These are phyloP conservation scores for Tetrahymena thermophila DNA, from an alignment of 73 alveolate genomes.

Conservation along the genomic window DNA sequence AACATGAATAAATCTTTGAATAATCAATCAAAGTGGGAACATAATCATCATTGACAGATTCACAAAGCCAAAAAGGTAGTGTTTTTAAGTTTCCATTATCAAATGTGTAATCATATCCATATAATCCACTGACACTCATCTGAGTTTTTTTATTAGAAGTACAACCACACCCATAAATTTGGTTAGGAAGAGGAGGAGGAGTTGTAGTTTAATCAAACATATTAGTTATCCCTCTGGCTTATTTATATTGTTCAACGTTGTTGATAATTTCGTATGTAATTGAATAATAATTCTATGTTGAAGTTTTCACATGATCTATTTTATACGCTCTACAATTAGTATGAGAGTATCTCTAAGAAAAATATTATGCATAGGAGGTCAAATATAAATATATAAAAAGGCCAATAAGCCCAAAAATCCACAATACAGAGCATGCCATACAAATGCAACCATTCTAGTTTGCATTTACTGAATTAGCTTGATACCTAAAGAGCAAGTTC, in stretches of 20 bases:
- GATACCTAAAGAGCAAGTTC: not conserved
- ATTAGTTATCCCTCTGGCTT: not conserved
- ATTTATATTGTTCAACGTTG: not conserved
- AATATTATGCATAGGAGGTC: not conserved
- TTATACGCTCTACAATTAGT: not conserved
- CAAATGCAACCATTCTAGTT: not conserved
- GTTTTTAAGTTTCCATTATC: not conserved
- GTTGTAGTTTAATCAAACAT: not conserved
- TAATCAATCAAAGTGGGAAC: not conserved
- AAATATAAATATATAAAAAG: not conserved
- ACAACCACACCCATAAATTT: not conserved
- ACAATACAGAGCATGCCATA: not conserved
- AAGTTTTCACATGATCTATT: not conserved
- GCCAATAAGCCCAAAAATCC: not conserved
- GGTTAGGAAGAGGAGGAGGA: not conserved
- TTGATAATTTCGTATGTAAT: not conserved
- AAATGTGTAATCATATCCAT: not conserved
- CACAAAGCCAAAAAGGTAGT: not conserved
- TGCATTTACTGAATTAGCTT: not conserved
- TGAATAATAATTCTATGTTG: not conserved
- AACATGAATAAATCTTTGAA: not conserved
- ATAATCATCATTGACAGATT: not conserved
- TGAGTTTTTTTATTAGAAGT: not conserved
- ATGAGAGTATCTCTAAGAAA: not conserved
- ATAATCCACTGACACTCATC: not conserved